A percentile compares a stretch with the other conserved stretches of the same genome.
Conservation (phyloP, 2,329 filamentous ascomycete genomes). For the Gaeumannomyces tritici region DNA sequence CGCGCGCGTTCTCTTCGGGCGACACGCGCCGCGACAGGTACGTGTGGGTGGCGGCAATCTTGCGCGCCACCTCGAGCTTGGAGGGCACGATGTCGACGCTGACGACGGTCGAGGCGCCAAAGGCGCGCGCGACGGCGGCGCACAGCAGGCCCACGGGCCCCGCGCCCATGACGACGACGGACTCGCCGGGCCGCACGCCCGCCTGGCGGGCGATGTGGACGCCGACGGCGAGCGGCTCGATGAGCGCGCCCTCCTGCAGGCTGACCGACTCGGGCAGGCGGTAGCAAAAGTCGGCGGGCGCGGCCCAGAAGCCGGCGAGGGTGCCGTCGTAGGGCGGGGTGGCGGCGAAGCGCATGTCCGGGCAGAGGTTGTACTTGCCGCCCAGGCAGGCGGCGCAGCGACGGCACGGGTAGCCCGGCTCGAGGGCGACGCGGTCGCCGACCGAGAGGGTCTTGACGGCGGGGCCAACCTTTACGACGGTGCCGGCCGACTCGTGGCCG, state of each 20-base stretch:
- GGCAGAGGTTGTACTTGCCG: conserved; percentile 33
- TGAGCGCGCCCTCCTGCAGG: conserved; percentile 42
- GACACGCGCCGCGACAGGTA: conserved; percentile 53
- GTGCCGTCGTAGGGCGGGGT: conserved; percentile 23
- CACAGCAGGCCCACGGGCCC: conserved; percentile 55
- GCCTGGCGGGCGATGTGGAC: conserved; percentile 34
- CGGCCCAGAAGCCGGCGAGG: conserved; percentile 19
- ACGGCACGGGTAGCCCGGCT: conserved; percentile 54
- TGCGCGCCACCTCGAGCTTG: conserved; percentile 68
- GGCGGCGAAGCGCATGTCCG: conserved; percentile 21
- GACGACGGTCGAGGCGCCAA: conserved; percentile 59
- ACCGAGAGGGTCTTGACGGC: conserved; percentile 45
- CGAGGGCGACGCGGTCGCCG: conserved; percentile 58
- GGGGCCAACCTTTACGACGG: conserved; percentile 46
- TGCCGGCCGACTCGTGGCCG: conserved; percentile 58
- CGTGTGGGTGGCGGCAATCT: conserved; percentile 62
- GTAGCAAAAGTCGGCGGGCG: conserved; percentile 20
- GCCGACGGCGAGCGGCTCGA: conserved; percentile 50
- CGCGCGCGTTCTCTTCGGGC: conserved; percentile 65
- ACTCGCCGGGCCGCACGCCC: not conserved
- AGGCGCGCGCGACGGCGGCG: conserved; percentile 65
- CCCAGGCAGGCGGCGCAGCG: conserved; percentile 19
- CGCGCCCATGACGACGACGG: conserved; percentile 21
- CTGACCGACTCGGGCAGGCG: conserved; percentile 35
- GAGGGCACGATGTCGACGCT: conserved; percentile 76